Evolutionary conservation across 192 early-diverging fungal genomes (phyloP), one percentile per base, ranked within the genome.

Genomic region (Phlyctochytrium bullatum): DNA sequence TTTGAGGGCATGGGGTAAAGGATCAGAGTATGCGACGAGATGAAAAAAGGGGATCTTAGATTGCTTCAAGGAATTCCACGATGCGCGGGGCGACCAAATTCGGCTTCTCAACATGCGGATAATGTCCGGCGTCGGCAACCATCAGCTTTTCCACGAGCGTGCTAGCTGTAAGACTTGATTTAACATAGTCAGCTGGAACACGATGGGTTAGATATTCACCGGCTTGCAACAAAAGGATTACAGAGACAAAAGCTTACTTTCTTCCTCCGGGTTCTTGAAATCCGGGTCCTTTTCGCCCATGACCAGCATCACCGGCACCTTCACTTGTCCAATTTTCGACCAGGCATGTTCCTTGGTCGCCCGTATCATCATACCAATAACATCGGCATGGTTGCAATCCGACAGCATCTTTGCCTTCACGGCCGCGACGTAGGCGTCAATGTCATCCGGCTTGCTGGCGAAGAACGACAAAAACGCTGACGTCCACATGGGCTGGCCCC

Each of bases 211-310:
- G n/a, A n/a, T n/a, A n/a, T n/a, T n/a, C n/a, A n/a, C n/a, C n/a
- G n/a, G n/a, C n/a, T n/a, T n/a, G n/a, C n/a, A n/a, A n/a, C n/a
- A n/a, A n/a, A n/a, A n/a, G n/a, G n/a, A 47, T 12, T 62, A 3
- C n/a, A 10, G 10, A 14, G 67, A 57, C 14, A 69, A 57, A 62
- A 69, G 62, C 59, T 59, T 62, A 6, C 0, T 24, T 34, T 74
- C 73, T 10, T 25, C 68, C 12, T 23, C 20, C 3, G 73, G 68
- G 61, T 76, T 58, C 27, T 52, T 57, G 35, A 76, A 76, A 57
- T 73, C 71, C 0, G 74, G 71, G 52, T 76, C 74, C 31, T 64
- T 68, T 54, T 53, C 67, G n/a, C 73, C 67, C 47, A 69, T 72
- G 14, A 74, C 4, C 4, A 74, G 31, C 32, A 74, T 40, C 1